Evolutionary conservation across 805 yeast species (phyloP), one percentile per base, ranked within the genome.

Genomic region (Metschnikowia drakensbergensis): DNA sequence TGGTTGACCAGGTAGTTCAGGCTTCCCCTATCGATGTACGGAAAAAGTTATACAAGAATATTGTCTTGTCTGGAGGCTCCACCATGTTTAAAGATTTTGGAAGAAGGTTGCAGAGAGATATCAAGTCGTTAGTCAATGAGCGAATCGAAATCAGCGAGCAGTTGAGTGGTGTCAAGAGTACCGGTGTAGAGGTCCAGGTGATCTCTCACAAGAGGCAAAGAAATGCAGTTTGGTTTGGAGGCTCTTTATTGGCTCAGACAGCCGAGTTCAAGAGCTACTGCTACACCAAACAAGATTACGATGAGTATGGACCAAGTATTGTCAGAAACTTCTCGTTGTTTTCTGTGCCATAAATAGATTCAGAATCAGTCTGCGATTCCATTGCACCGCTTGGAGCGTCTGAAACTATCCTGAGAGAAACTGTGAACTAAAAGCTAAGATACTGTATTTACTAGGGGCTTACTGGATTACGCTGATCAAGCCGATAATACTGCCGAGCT

Each of bases 201-300:
- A 91, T 94, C 57, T 83, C 96, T 28, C 99, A 94, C 74, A 90
- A 92, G 75, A 87, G 94, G 71, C 99, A 94, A 75, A 82, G 97
- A 67, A 89, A 94, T 63, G 99, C 99, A 3, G 99, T 94, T 50
- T 94, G 99, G 99, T 94, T 92, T 66, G 99, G 99, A 59, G 99
- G 99, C 58, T 87, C 96, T 22, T 74, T 94, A 58, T 77, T 94
- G 64, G 98, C 99, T 1, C 98, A 92, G 74, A 94, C 99, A 8
- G 83, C 96, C 23, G 99, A 94, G 71, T 94, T 94, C 74, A 88
- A 86, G 70, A 83, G 95, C 67, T 91, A 91, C 70, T 94, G 98
- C 68, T 94, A 94, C 74, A 92, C 99, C 25, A 94, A 94, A 74
- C 84, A 86, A 63, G 99, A 94, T 64, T 94, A 94, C 69, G 99